Percentiles rank a stretch among this genome's conserved stretches.
Conservation (phyloP, 1,139 yeast genomes). For the Eremothecium gossypii region DNA sequence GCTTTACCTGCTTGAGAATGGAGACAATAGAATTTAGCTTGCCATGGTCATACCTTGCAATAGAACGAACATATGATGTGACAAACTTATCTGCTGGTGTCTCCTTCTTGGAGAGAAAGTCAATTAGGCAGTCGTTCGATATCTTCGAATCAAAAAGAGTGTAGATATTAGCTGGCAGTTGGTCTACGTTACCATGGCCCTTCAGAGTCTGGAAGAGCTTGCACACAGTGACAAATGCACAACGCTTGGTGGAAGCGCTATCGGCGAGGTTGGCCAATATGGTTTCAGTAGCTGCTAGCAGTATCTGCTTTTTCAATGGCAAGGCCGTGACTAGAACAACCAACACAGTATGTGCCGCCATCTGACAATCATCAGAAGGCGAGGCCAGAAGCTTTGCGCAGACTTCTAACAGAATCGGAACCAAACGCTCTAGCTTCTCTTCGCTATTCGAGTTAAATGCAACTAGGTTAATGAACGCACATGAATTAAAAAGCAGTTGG, state of each 20-base stretch:
- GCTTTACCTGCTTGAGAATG: constrained; percentile 22
- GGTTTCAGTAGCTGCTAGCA: constrained; percentile 62
- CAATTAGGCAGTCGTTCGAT: constrained; percentile 18
- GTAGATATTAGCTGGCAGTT: constrained; percentile 32
- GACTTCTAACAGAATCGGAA: constrained; percentile 51
- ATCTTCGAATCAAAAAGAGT: constrained; percentile 24
- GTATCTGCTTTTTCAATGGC: constrained; percentile 53
- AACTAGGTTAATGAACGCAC: constrained; percentile 58
- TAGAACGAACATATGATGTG: constrained; percentile 32
- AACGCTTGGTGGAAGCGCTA: constrained; percentile 28
- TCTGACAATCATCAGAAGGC: constrained; percentile 54
- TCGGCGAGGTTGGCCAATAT: constrained; percentile 42
- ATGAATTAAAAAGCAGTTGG: constrained; percentile 70
- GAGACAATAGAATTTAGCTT: constrained; percentile 27
- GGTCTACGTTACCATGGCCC: constrained; percentile 33
- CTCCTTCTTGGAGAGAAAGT: constrained; percentile 20
- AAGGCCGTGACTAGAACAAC: constrained; percentile 70
- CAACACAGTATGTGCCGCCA: constrained; percentile 74
- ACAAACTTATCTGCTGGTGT: constrained; percentile 28
- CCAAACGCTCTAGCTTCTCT: constrained; percentile 32
- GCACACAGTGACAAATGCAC: constrained; percentile 33
- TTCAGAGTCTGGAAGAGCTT: constrained; percentile 34
- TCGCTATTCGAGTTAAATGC: constrained; percentile 39
- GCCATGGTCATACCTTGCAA: constrained; percentile 33
- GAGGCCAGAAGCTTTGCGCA: constrained; percentile 46